Evolutionary conservation across 2,329 filamentous ascomycete species (phyloP), one percentile per base, ranked within the genome.

Genomic region (Neocucurbitaria cava): DNA sequence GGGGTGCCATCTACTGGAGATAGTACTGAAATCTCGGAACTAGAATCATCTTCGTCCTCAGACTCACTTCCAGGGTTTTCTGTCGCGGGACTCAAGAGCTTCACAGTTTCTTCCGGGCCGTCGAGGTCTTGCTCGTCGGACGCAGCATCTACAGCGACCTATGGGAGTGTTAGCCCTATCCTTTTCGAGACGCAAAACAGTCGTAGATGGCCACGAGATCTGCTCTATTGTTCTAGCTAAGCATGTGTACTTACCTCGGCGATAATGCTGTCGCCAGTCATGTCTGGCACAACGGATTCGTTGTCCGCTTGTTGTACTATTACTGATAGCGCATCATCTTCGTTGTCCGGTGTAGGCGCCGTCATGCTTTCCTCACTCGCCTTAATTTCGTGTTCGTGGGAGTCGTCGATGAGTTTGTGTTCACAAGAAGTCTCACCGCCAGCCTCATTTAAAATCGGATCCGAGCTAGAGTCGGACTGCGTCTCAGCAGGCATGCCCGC

Each of bases 1-100:
- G 21, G 15, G 18, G n/a, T 5, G 13, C 23, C 23, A 1, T 42
- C 40, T 21, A n/a, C 8, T 11, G 36, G 20, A 15, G 41, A 7
- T 24, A 43, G 24, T 3, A 41, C 39, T 33, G 58, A 55, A n/a
- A 53, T 42, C 18, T 58, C 58, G 28, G 58, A 58, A 8, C n/a
- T 42, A 35, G 58, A 61, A 31, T 46, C 51, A 48, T 52, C 41
- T 20, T 53, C 46, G 5, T 51, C 43, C 10, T 54, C 53, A 39
- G 56, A 48, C 6, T 54, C 44, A 18, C 50, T 57, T 33, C 41
- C 45, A n/a, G 30, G 17, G 31, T 49, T 45, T n/a, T 41, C 33
- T 30, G 26, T 36, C 17, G 38, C 45, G 33, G 49, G 45, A 28
- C 44, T 23, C 18, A 15, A 18, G n/a, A n/a, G 5, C n/a, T 20